Conservation (phyloP, 148 eudicot genomes). For the Euryodendron excelsum region DNA sequence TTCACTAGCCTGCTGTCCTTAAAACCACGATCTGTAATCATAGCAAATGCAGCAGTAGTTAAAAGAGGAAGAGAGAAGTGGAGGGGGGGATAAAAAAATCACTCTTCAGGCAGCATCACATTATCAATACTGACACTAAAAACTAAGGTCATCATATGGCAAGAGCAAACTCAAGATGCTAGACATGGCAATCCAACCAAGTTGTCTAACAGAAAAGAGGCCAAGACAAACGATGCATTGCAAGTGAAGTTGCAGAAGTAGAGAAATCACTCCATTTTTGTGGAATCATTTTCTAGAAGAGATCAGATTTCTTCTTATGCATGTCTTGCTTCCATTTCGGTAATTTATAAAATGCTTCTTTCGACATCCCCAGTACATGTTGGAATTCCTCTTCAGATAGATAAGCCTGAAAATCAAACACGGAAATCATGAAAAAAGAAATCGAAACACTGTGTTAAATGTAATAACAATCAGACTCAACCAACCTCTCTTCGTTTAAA, state of each 20-base stretch:
- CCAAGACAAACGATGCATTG: background rate
- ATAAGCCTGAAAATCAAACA: constrained; percentile 59
- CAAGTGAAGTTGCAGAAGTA: background rate
- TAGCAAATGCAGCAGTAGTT: constrained; percentile 9
- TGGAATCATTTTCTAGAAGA: constrained; percentile 47
- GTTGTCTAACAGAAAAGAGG: constrained; percentile 9
- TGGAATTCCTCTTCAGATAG: constrained; percentile 85
- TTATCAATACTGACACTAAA: constrained; percentile 19
- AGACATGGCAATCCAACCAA: constrained; percentile 1
- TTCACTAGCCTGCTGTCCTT: constrained; percentile 21
- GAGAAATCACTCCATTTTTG: constrained; percentile 1
- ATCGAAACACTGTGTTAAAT: background rate
- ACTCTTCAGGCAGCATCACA: constrained; percentile 23
- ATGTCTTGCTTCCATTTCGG: constrained; percentile 99
- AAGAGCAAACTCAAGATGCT: background rate
- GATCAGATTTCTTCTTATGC: constrained; percentile 84
- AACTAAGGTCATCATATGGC: background rate
- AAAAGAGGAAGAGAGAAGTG: background rate
- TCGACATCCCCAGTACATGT: constrained; percentile 61
- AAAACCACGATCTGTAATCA: constrained; percentile 2
- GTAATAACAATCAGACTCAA: background rate
- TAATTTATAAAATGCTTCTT: constrained; percentile 77
- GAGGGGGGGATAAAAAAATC: constrained; percentile 14
- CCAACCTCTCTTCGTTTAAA: constrained; percentile 96
- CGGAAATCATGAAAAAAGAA: background rate